Conservation (phyloP, 1,284 basidiomycete species). For the Erythrobasidium hasegawianum region DNA sequence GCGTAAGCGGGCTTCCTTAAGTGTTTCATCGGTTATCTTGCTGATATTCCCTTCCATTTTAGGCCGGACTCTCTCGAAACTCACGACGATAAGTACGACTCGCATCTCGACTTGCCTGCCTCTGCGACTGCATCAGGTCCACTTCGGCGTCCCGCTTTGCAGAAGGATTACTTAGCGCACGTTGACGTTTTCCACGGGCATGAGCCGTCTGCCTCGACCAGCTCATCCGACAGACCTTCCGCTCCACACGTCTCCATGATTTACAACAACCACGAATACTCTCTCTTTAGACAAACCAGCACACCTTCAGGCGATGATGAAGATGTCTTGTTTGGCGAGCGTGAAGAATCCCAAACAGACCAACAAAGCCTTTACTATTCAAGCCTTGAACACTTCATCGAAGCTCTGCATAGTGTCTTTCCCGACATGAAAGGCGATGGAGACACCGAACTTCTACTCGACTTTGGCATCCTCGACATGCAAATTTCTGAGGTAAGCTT, state of each 20-base stretch:
- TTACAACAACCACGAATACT: conserved; percentile 19
- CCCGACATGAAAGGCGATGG: conserved; percentile 27
- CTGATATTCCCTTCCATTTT: background rate
- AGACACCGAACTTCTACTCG: conserved; percentile 29
- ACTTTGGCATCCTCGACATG: conserved; percentile 32
- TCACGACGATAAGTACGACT: conserved; percentile 1
- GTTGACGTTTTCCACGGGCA: conserved; percentile 13
- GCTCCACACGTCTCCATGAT: conserved; percentile 31
- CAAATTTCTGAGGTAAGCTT: conserved; percentile 28
- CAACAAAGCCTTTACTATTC: conserved; percentile 19
- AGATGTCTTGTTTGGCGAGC: conserved; percentile 5
- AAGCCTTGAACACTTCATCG: conserved; percentile 13
- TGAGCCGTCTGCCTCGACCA: background rate
- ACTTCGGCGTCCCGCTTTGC: conserved; percentile 16
- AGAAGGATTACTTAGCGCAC: conserved; percentile 25
- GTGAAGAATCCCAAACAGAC: conserved; percentile 10
- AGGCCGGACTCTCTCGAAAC: conserved; percentile 9
- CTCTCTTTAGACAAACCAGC: conserved; percentile 27
- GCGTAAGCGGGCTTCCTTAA: conserved; percentile 8
- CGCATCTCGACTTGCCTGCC: background rate
- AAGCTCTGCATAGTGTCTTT: conserved; percentile 12
- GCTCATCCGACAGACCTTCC: background rate
- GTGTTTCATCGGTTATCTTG: no score
- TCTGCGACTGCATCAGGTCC: background rate
- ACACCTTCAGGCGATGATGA: conserved; percentile 28